phyloP scores from a whole-genome alignment of 164 flowering plant species.

The Dillenia suffruticosa region DNA sequence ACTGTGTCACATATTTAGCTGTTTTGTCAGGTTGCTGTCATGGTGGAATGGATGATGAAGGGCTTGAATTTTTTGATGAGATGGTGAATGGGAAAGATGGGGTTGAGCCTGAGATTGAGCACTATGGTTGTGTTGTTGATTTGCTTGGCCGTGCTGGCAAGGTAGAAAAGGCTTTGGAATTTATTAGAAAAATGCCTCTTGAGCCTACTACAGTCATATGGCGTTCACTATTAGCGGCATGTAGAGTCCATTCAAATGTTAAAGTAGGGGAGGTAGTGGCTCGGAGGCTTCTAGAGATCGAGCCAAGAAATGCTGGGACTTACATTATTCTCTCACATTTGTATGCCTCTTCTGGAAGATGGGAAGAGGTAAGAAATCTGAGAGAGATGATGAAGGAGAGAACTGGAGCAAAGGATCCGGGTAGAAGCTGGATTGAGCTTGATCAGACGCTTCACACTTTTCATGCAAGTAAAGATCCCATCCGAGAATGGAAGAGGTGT shows the following conservation, averaged over 20 bases:
- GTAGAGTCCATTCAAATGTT: slow-evolving; percentile 50
- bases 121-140: slow-evolving; percentile 73
- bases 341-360: slow-evolving; percentile 59
- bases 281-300: slow-evolving; percentile 46
- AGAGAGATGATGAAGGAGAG: slow-evolving; percentile 53
- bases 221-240: slow-evolving; percentile 69
- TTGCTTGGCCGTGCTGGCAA: slow-evolving; percentile 66
- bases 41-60: slow-evolving; percentile 57
- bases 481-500: slow-evolving; percentile 45
- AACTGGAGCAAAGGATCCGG: slow-evolving; percentile 59
- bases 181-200: slow-evolving; percentile 52
- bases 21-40: slow-evolving; percentile 78
- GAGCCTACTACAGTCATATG: slow-evolving; percentile 60
- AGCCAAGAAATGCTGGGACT: slow-evolving; percentile 67
- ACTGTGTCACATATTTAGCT: slow-evolving; percentile 49
- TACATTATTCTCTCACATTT: slow-evolving; percentile 63
- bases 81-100: slow-evolving; percentile 29
- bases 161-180: slow-evolving; percentile 44
- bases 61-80: slow-evolving; percentile 50
- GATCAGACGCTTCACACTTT: slow-evolving; percentile 51
- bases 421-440: slow-evolving; percentile 62
- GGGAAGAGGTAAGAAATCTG: slow-evolving; percentile 53
- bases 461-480: slow-evolving; percentile 56
- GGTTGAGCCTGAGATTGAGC: slow-evolving; percentile 45
- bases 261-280: slow-evolving; percentile 51